Evolutionary conservation across 2,329 filamentous ascomycete species (phyloP), one percentile per base, ranked within the genome.

Genomic region (Arthrinium phaeospermum): DNA sequence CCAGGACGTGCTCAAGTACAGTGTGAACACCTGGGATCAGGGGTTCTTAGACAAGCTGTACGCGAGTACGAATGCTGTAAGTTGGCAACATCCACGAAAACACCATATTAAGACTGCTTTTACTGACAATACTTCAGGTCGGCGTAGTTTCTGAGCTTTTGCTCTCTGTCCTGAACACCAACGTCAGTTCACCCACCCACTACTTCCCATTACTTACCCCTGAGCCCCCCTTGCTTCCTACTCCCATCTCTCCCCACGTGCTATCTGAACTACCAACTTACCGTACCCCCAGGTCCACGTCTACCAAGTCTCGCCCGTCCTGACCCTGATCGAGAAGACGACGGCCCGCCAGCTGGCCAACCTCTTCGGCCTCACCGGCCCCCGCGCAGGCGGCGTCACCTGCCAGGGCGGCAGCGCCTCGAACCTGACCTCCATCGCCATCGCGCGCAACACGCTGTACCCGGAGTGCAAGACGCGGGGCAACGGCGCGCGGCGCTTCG

Each of bases 1-100:
- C 67, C 85, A 91, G 75, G 89, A 91, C 73, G 87, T 98, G 27
- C 86, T 98, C 57, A 87, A 90, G 75, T 95, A 97, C 82, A 96
- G 93, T 79, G 96, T 98, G 79, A 99, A 99, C 83, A 98, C 96
- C n/a, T 98, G 95, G 94, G 93, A 97, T 79, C 95, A 98, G 82
- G 96, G 96, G 14, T 99, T 98, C 83, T 84, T 98, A 79, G 95
- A 98, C 83, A 98, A 99, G 84, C 86, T 98, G 24, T 98, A 98
- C 82, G 91, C 93, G n/a, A 92, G 92, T 75, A 97, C 94, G 51
- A 96, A 96, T 79, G 92, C 96, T 57, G 91, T 92, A 79, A 73
- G 88, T 82, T 16, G 3, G 34, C 16, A 19, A 24, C 22, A 12
- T 37, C 45, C 16, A 14, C 16, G 67, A 19, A 34, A 4, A 16